Evolutionary conservation across 164 flowering plant species (phyloP), one percentile per base, ranked within the genome.

Genomic region (Santalum album): DNA sequence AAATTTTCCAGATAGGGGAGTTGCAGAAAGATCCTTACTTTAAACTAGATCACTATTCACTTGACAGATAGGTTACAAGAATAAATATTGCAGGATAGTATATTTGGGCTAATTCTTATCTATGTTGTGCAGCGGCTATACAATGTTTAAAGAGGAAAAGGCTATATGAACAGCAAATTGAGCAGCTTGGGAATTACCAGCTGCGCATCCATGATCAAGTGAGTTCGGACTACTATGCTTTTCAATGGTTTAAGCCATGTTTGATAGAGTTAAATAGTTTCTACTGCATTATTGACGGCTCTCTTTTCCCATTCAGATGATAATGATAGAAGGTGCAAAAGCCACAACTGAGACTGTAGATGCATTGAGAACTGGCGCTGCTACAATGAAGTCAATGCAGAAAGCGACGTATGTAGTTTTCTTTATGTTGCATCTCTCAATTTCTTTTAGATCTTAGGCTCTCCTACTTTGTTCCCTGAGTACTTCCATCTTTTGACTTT

Each of bases 201-300:
- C 48, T 82, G 62, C 86, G 92, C 7, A 73, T 82, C 49, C 88
- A 84, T 59, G 84, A 78, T 66, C 88, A 84, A 81, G 92, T 82
- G 36, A 32, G 7, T 32, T 32, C 10, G 36, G 36, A 32, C 7
- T 6, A 32, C 10, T 1, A n/a, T 32, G 12, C 12, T 32, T 12
- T 12, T 6, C 12, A 32, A 32, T 32, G 36, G 36, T 6, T 32
- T 1, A 12, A 32, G 12, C n/a, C 12, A 32, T 32, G 36, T 32
- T 32, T 32, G 36, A 0, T 36, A 12, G 40, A 36, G 40, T 12
- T 36, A 12, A 36, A 5, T 5, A 36, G 40, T 32, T 32, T 32
- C 5, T 32, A 32, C 12, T 38, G 9, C 15, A 3, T 36, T 12
- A 6, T 36, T 9, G 2, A 38, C 14, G 16, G 14, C 42, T 9